phyloP scores from a whole-genome alignment of 2,329 filamentous ascomycete genomes.

The Apiospora saccharicola region DNA sequence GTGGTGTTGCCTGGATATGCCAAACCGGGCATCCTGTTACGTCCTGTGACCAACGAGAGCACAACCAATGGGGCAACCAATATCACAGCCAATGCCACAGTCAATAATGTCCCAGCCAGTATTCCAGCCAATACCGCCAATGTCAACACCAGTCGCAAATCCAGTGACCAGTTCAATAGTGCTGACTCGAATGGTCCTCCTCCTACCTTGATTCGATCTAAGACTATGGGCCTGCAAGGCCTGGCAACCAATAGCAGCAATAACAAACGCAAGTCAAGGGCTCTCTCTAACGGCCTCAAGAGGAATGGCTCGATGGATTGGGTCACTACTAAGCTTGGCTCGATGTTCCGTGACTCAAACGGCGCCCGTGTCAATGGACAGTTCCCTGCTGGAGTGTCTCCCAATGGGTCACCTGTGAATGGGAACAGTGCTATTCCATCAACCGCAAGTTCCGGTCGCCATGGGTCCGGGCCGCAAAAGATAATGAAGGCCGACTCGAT shows the following conservation, averaged over 20 bases:
- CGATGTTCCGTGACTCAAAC: slow-evolving; percentile 4
- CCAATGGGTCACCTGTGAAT: neutral
- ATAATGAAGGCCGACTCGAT: neutral
- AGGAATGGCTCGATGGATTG: slow-evolving; percentile 5
- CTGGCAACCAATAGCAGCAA: neutral
- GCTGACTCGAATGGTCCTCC: neutral
- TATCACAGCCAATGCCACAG: no score
- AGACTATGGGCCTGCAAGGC: neutral
- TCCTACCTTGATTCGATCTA: neutral
- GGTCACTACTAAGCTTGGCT: neutral
- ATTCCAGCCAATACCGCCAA: neutral
- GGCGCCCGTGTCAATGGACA: neutral
- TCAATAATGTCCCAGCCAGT: no score
- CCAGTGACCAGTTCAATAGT: neutral
- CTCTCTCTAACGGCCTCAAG: neutral
- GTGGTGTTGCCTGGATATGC: slow-evolving; percentile 29
- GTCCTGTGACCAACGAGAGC: neutral
- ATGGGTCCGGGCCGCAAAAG: neutral
- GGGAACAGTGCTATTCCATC: neutral
- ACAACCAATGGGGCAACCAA: neutral
- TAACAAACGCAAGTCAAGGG: neutral
- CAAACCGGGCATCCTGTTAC: neutral
- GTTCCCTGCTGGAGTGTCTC: neutral
- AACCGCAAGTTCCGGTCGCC: neutral
- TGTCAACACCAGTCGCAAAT: neutral